phyloP scores from a whole-genome alignment of 228 moss, liverwort and hornwort species.

The Sphagnum magellanicum region DNA sequence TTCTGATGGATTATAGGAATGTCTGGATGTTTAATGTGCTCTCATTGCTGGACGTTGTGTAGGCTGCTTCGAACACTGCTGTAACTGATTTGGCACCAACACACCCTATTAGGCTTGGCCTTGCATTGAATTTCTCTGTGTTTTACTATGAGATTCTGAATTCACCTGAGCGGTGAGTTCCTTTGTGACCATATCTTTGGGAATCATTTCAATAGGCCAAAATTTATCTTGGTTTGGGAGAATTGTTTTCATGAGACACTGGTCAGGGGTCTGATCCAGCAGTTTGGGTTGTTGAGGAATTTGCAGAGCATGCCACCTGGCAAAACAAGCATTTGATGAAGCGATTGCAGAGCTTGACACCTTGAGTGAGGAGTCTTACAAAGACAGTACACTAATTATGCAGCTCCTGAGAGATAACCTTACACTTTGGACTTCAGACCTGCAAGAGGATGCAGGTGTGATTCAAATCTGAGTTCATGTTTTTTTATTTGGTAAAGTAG shows the following conservation, averaged over 20 bases:
- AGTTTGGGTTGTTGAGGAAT: too few relatives aligned
- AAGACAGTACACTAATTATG: slow-evolving; percentile 62
- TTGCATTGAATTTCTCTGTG: slow-evolving; percentile 1
- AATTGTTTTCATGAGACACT: too few relatives aligned
- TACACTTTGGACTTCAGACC: slow-evolving; percentile 62
- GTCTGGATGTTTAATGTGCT: too few relatives aligned
- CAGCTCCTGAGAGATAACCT: slow-evolving; percentile 61
- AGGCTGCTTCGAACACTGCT: slow-evolving; percentile 2
- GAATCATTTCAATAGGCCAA: too few relatives aligned
- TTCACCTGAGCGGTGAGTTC: slow-evolving; percentile 1
- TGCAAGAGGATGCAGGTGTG: slow-evolving; percentile 51
- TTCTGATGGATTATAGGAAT: too few relatives aligned
- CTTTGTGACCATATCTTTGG: too few relatives aligned
- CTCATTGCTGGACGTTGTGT: neutral
- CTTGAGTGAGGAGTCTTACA: slow-evolving; percentile 56
- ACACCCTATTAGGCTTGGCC: slow-evolving; percentile 1
- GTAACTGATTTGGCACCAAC: slow-evolving; percentile 1
- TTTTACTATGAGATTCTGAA: slow-evolving; percentile 3
- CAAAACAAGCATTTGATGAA: slow-evolving; percentile 62
- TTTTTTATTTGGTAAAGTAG: neutral
- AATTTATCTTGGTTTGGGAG: too few relatives aligned
- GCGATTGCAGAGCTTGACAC: slow-evolving; percentile 61
- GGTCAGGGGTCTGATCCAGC: too few relatives aligned
- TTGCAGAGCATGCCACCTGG: slow-evolving; percentile 52
- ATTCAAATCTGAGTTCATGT: neutral